Evolutionary conservation across 495 filamentous ascomycete species (phyloP), one percentile per base, ranked within the genome.

Genomic region (Hypoxylon lienhwacheense): DNA sequence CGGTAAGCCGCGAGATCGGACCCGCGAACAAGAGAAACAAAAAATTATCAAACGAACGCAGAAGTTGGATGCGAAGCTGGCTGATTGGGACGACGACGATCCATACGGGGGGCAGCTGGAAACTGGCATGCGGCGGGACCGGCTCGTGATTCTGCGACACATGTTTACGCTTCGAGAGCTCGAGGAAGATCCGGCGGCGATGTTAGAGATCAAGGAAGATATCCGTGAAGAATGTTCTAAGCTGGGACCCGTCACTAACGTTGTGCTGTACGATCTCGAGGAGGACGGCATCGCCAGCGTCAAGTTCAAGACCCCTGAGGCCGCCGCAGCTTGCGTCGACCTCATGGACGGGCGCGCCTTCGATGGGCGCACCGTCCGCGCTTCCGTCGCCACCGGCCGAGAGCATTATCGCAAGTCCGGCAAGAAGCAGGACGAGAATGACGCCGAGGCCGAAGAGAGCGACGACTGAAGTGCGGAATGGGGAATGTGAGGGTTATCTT

Each of bases 81-180:
- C 89, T 15, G 91, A 97, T 70, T 97, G 92, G 92, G 83, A 86
- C 68, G 89, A 91, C 54, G 91, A 96, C 52, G 84, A 85, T n/a
- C 63, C 64, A 6, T 68, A 68, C 39, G 37, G 58, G 0, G 52
- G 80, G 2, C 58, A 52, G 16, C 72, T 77, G 10, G 80, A 84
- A 2, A 81, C 80, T 5, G 81, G 62, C 45, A 81, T 80, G 35
- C 80, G 80, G 55, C 85, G 80, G 59, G 89, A 90, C 55, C 91
- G 90, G 62, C 73, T 89, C 2, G 91, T 97, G 12, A 85, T 97
- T 45, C 71, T 99, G 47, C 89, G 90, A 63, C 87, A 95, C 67
- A 95, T 96, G 89, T 99, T 99, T 68, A 95, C 90, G 7, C 77
- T 95, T 20, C 61, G 85, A 24, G 89, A 96, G 70, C 74, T 99